Evolutionary conservation across 2,329 filamentous ascomycete species (phyloP).

Genomic region (Neodidymelliopsis sp.): DNA sequence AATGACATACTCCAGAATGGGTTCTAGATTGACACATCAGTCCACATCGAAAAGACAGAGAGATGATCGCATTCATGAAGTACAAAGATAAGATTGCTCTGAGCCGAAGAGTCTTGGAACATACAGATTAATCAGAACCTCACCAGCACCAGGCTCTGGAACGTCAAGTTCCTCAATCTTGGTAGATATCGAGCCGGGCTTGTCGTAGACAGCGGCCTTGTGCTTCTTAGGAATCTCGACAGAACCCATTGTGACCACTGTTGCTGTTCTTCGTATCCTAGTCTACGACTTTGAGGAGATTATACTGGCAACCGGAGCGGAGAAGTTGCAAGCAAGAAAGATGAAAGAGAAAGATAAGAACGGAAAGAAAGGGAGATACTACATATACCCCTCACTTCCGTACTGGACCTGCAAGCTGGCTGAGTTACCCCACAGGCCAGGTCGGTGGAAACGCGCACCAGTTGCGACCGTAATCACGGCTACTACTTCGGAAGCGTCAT

Average conservation of each 20-base stretch:
- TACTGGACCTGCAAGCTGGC: neutral
- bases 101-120: conserved; percentile 14
- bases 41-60: neutral
- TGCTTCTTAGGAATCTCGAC: conserved; percentile 62
- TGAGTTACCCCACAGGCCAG: neutral
- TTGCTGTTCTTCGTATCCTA: too few relatives aligned
- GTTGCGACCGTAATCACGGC: neutral
- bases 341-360: neutral
- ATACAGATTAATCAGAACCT: conserved; percentile 69
- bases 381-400: conserved; percentile 10
- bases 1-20: conserved; percentile 71
- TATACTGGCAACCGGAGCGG: neutral
- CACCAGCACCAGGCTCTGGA: conserved; percentile 68
- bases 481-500: neutral
- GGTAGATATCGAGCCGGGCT: conserved; percentile 70
- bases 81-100: neutral
- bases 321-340: neutral
- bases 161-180: conserved; percentile 70
- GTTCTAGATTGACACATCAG: conserved; percentile 51
- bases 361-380: neutral
- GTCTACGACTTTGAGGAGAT: too few relatives aligned
- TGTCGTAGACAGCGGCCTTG: conserved; percentile 70
- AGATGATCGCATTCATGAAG: neutral
- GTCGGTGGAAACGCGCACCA: neutral
- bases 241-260: conserved; percentile 28